Conservation (phyloP, 1,284 basidiomycete species). For the Pascua guehoae region DNA sequence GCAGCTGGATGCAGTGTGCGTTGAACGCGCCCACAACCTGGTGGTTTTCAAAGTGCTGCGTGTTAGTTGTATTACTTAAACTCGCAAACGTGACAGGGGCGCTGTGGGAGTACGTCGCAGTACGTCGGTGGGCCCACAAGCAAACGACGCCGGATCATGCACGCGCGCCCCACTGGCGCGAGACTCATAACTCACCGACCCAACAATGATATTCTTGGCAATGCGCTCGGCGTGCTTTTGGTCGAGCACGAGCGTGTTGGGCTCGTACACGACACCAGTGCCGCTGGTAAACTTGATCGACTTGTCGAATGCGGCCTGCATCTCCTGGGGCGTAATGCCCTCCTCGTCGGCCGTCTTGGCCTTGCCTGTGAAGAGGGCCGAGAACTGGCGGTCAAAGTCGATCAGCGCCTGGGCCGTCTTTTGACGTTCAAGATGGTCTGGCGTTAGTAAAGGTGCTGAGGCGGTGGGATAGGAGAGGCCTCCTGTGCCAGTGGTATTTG, state of each 20-base stretch:
- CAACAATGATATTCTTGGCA: conserved; percentile 52
- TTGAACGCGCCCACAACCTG: conserved; percentile 62
- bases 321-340: conserved; percentile 49
- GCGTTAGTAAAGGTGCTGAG: too few relatives aligned
- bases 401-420: conserved; percentile 62
- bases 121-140: too few relatives aligned
- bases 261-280: conserved; percentile 48
- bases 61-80: too few relatives aligned
- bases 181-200: conserved; percentile 49
- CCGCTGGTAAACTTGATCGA: conserved; percentile 22
- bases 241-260: conserved; percentile 11
- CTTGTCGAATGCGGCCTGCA: conserved; percentile 13
- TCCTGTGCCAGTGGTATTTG: too few relatives aligned
- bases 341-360: conserved; percentile 47
- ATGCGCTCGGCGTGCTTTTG: conserved; percentile 2
- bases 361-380: conserved; percentile 71
- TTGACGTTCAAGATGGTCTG: conserved; percentile 19
- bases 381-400: conserved; percentile 70
- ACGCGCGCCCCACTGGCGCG: too few relatives aligned
- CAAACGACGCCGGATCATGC: too few relatives aligned
- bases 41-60: conserved; percentile 44
- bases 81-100: too few relatives aligned
- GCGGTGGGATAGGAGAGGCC: too few relatives aligned
- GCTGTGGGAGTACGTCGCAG: too few relatives aligned
- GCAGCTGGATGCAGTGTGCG: conserved; percentile 61